Evolutionary conservation across 1,139 yeast genomes (phyloP), one percentile per base, ranked within the genome.

Genomic region (Blastobotrys apis): DNA sequence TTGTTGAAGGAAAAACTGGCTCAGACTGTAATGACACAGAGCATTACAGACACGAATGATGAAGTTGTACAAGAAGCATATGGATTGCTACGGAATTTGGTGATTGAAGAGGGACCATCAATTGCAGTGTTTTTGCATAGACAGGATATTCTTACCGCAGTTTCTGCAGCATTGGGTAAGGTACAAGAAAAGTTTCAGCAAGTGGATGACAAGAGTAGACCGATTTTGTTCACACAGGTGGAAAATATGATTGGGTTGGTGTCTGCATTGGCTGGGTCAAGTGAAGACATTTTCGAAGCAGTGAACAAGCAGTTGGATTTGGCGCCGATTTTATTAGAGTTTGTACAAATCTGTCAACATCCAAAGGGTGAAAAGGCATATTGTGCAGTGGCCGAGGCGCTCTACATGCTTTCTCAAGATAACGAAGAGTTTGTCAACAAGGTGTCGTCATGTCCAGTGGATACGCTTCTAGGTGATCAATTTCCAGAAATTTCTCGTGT

Each of bases 81-180:
- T 58, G 97, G 95, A 1, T 69, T 90, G 41, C 67, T 92, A 53
- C 75, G 96, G 60, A 87, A 85, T 59, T 59, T 90, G 44, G 81
- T 83, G 3, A 72, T 86, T 41, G 95, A 87, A 60, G 95, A 87
- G 65, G 97, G 96, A n/a, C 81, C 86, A 55, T 95, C 86, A 51
- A 75, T 86, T 23, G 78, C 88, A 31, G 75, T 77, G 25, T 78
- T 77, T 61, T 64, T 84, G 46, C 84, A 94, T 85, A 76, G 97
- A 62, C 79, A 80, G 22, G 80, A 84, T 49, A 77, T 92, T 39
- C 80, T 95, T 82, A 69, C 75, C 0, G 65, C 76, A 16, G 69
- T 88, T 31, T 75, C 73, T 40, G 56, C 61, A 4, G 75, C 80
- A 1, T 64, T 83, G 37, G 59, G 30, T 6, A 32, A 39, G 16